Evolutionary conservation across 768 basidiomycete genomes (phyloP).

Genomic region (Sarcomyxa edulis): DNA sequence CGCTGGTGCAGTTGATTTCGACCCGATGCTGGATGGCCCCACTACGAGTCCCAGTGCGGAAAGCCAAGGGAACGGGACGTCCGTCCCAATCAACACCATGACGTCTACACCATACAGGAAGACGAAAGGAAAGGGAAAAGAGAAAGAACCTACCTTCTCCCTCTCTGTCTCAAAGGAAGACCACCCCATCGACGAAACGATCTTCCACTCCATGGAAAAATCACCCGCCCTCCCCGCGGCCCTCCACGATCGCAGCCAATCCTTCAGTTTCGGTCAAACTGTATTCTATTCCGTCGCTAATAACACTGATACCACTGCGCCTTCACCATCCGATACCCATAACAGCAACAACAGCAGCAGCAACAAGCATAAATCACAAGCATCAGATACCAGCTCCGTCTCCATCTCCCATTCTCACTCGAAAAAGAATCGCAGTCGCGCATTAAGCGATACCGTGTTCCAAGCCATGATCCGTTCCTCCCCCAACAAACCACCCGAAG

Average conservation of each 20-base stretch:
- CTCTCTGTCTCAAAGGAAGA: slow-evolving; percentile 12
- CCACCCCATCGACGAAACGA: slow-evolving; percentile 36
- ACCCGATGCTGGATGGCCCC: slow-evolving; percentile 25
- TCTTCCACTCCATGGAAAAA: slow-evolving; percentile 40
- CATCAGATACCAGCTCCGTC: slow-evolving; percentile 23
- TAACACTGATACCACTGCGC: slow-evolving; percentile 8
- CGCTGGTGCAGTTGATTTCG: slow-evolving; percentile 18
- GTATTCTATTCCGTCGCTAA: slow-evolving; percentile 50
- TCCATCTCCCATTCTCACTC: slow-evolving; percentile 24
- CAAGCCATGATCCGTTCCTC: slow-evolving; percentile 47
- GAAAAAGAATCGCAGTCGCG: slow-evolving; percentile 41
- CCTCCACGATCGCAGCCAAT: slow-evolving; percentile 57
- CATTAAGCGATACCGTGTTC: slow-evolving; percentile 62
- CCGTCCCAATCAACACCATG: slow-evolving; percentile 18
- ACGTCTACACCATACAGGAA: slow-evolving; percentile 44
- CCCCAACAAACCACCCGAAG: slow-evolving; percentile 39
- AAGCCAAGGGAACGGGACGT: slow-evolving; percentile 12
- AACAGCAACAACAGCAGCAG: slow-evolving; percentile 7
- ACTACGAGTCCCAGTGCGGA: slow-evolving; percentile 8
- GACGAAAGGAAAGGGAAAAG: slow-evolving; percentile 27
- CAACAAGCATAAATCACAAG: slow-evolving; percentile 7
- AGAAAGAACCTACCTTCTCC: slow-evolving; percentile 7
- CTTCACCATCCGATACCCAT: slow-evolving; percentile 5
- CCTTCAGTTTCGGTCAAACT: slow-evolving; percentile 63
- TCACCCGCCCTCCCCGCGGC: slow-evolving; percentile 27